Evolutionary conservation across 305 asterid genomes (phyloP), one percentile per base, ranked within the genome.

Genomic region (Fraxinus greggii): DNA sequence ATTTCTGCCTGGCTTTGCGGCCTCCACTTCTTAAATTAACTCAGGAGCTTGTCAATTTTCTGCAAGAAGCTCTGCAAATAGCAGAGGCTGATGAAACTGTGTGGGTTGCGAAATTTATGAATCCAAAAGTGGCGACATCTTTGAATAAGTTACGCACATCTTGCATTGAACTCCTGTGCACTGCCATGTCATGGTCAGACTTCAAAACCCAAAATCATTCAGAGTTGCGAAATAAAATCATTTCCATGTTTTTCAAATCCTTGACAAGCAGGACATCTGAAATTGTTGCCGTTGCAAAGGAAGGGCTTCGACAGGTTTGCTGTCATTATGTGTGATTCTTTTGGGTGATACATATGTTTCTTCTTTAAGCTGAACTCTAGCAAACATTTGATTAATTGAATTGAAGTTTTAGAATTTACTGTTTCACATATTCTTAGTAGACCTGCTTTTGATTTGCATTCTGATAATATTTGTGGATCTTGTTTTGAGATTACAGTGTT

Each of bases 131-230:
- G 81, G 97, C 94, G n/a, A 88, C 97, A 54, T 97, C 98, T 77
- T 89, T 95, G 92, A 93, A 92, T 89, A 97, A 92, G 90, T 94
- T 97, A 48, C 95, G 97, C 83, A 97, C 98, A 78, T 97, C 97
- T 87, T 95, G 98, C 89, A 97, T 97, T 87, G 99, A 97, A 86
- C 95, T 97, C 85, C 86, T 97, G 72, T 97, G 99, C 90, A 97
- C 99, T 84, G 98, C 99, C 87, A 97, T 97, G 99, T 93, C 99
- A 69, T 97, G 99, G 99, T 90, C 98, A 23, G 99, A 97, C 86
- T 97, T 97, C 76, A 97, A 93, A 90, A 92, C 98, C 78, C 99
- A 93, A 87, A 95, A 92, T 86, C 98, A 97, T 84, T 82, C 97
- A 1, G 99, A 97, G 67, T 82, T 95, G 93, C 97, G 99, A 79